These are phyloP conservation scores for Lasiodiplodia citricola DNA, from an alignment of 2,329 filamentous ascomycete species.

Conservation along the genomic window DNA sequence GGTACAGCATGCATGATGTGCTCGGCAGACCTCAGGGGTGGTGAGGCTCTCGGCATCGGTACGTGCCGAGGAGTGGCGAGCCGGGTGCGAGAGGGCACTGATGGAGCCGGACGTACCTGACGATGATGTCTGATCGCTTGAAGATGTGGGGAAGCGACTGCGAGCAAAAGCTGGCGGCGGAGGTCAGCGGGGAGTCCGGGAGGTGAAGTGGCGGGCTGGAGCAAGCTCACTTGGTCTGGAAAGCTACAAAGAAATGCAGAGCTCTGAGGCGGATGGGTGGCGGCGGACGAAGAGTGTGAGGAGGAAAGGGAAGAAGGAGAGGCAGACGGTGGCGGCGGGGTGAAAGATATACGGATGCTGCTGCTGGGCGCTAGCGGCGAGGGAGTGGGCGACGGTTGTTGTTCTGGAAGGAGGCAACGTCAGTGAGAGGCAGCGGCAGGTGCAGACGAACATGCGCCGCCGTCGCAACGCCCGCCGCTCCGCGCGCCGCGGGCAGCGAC, in stretches of 20 bases:
- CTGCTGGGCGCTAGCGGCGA: slow-evolving; percentile 22
- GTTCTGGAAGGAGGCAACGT: slow-evolving; percentile 27
- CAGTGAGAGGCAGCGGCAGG: slow-evolving; percentile 28
- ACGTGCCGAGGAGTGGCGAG: slow-evolving; percentile 8
- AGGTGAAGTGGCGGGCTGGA: neutral
- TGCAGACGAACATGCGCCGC: slow-evolving; percentile 24
- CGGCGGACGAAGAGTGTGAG: slow-evolving; percentile 47
- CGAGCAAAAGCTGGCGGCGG: slow-evolving; percentile 43
- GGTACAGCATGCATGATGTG: neutral
- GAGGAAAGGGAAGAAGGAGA: slow-evolving; percentile 34
- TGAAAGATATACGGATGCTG: slow-evolving; percentile 33
- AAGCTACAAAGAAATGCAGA: slow-evolving; percentile 52
- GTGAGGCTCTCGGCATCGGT: slow-evolving; percentile 1
- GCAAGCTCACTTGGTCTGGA: slow-evolving; percentile 39
- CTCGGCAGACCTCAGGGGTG: neutral
- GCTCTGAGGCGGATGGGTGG: slow-evolving; percentile 46
- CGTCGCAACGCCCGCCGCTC: slow-evolving; percentile 21
- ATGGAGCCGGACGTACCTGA: slow-evolving; percentile 38
- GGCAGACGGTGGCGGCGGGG: slow-evolving; percentile 29
- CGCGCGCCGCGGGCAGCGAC: slow-evolving; percentile 4
- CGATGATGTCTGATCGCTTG: slow-evolving; percentile 48
- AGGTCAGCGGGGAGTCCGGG: slow-evolving; percentile 8
- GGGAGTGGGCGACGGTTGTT: slow-evolving; percentile 23
- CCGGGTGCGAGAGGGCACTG: neutral
- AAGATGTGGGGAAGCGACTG: slow-evolving; percentile 43